A percentile compares a stretch with the other conserved stretches of the same genome.
Evolutionary conservation across 2,329 filamentous ascomycete species (phyloP).

Genomic region (Chaetomiaceae sp.): DNA sequence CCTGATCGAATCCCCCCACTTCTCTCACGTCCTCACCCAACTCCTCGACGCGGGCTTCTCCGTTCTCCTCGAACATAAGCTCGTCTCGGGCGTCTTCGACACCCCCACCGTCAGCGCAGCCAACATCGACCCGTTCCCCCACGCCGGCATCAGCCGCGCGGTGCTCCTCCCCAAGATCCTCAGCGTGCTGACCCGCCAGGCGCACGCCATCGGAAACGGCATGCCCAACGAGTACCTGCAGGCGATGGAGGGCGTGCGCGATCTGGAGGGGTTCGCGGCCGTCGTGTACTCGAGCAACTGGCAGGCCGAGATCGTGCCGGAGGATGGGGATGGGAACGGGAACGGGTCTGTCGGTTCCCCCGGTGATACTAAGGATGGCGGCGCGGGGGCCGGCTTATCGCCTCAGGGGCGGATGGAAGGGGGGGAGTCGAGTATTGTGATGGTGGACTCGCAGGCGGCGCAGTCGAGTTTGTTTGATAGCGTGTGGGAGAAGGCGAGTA

Average conservation of each 20-base stretch:
- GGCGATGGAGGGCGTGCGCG: conserved; percentile 70
- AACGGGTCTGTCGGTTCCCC: too few relatives aligned
- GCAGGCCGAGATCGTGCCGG: conserved; percentile 56
- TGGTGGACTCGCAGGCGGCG: conserved; percentile 40
- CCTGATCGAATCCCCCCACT: conserved; percentile 88
- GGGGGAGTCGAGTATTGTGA: conserved; percentile 49
- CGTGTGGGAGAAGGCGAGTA: conserved; percentile 62
- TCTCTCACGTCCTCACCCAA: conserved; percentile 78
- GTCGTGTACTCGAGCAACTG: conserved; percentile 86
- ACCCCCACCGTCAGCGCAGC: conserved; percentile 19
- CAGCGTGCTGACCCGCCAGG: conserved; percentile 85
- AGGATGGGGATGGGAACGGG: conserved; percentile 47
- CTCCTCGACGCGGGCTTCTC: conserved; percentile 86
- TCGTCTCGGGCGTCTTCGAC: conserved; percentile 75
- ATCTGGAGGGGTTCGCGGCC: conserved; percentile 78
- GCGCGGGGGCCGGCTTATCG: background rate
- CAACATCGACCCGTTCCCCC: conserved; percentile 22
- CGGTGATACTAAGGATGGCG: too few relatives aligned
- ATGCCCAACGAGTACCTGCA: conserved; percentile 65
- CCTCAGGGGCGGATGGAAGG: conserved; percentile 8
- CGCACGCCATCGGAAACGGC: conserved; percentile 80
- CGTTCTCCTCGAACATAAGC: conserved; percentile 74
- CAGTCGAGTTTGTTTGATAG: conserved; percentile 54
- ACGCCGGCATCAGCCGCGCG: conserved; percentile 40
- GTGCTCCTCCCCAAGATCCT: conserved; percentile 79